Evolutionary conservation across 768 basidiomycete genomes (phyloP).

Genomic region (Russula compacta): DNA sequence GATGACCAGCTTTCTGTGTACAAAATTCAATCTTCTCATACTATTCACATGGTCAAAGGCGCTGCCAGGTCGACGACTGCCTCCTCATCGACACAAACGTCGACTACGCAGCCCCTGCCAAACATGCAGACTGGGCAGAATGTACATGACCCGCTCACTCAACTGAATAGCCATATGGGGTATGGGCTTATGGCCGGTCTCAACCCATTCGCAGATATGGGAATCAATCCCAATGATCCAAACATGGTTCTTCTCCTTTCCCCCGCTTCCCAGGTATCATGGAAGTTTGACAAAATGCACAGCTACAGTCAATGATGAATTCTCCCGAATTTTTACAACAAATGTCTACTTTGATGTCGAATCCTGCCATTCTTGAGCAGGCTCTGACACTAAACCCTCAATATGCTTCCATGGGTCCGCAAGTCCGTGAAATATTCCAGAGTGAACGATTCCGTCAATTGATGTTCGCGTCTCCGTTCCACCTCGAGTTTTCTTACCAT

Average conservation of each 20-base stretch:
- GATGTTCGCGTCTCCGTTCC: constrained; percentile 38
- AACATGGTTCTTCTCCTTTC: constrained; percentile 61
- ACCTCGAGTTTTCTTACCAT: background rate
- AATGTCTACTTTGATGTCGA: constrained; percentile 79
- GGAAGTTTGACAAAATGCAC: constrained; percentile 1
- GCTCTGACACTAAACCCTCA: constrained; percentile 78
- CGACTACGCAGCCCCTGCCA: constrained; percentile 54
- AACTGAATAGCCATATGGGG: constrained; percentile 67
- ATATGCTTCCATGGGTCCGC: constrained; percentile 64
- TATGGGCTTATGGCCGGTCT: constrained; percentile 76
- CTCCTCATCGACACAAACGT: constrained; percentile 30
- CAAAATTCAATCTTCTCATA: constrained; percentile 85
- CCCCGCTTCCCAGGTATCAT: background rate
- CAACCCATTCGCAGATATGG: constrained; percentile 90
- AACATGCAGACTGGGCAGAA: constrained; percentile 91
- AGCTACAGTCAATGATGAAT: constrained; percentile 83
- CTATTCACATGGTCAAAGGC: constrained; percentile 92
- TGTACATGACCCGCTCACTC: constrained; percentile 76
- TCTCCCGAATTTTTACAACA: constrained; percentile 78
- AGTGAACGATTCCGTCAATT: constrained; percentile 66
- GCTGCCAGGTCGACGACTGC: constrained; percentile 37
- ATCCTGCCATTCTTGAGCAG: constrained; percentile 85
- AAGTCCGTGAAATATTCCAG: constrained; percentile 70
- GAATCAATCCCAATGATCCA: constrained; percentile 85
- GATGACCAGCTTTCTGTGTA: constrained; percentile 76